phyloP scores from a whole-genome alignment of 169 alveolate genomes.

The Eimeria praecox region DNA sequence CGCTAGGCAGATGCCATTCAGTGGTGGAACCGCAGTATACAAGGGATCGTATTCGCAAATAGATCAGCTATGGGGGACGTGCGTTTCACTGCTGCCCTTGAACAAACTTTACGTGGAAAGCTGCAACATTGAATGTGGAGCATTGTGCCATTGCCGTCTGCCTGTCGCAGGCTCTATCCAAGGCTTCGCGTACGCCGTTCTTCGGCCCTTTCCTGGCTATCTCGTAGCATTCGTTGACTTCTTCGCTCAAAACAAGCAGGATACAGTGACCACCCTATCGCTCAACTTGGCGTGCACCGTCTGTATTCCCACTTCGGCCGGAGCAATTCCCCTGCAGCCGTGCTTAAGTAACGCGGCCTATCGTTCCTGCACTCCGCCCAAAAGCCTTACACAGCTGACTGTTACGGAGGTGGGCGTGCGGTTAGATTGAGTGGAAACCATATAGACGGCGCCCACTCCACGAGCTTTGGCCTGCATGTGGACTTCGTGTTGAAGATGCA shows the following conservation, averaged over 20 bases:
- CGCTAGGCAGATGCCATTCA: constrained; percentile 17
- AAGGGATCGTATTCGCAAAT: background rate
- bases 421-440: background rate
- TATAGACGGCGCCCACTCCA: background rate
- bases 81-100: background rate
- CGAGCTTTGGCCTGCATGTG: constrained; percentile 27
- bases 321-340: constrained; percentile 34
- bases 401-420: background rate
- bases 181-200: background rate
- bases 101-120: background rate
- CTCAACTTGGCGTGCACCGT: constrained; percentile 35
- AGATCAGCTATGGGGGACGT: background rate
- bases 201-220: constrained; percentile 27
- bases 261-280: constrained; percentile 16
- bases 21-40: background rate
- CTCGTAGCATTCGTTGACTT: constrained; percentile 28
- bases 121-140: constrained; percentile 23
- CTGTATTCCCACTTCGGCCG: constrained; percentile 3
- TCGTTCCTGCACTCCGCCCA: background rate
- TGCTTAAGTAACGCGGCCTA: background rate
- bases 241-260: background rate
- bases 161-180: constrained; percentile 41
- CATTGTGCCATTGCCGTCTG: constrained; percentile 18
- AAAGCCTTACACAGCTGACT: background rate
- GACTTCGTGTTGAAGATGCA: constrained; percentile 68